phyloP scores from a whole-genome alignment of 169 alveolate genomes.

The Plasmodium adleri region DNA sequence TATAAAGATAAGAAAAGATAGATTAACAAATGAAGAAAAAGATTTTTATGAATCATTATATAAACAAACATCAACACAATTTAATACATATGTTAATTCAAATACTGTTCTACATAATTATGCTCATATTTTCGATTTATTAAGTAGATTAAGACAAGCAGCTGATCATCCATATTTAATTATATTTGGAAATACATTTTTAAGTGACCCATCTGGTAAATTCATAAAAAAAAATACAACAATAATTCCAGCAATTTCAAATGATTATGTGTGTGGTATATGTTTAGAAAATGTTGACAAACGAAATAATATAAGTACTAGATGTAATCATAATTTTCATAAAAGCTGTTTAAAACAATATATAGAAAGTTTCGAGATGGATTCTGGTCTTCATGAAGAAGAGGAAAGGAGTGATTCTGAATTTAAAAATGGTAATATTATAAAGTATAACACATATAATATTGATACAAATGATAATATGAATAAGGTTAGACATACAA shows the following conservation, averaged over 20 bases:
- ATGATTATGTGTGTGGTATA: conserved; percentile 80
- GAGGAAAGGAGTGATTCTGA: too few species aligned
- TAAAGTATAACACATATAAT: not conserved
- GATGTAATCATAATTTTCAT: conserved; percentile 91
- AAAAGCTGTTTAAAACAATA: conserved; percentile 86
- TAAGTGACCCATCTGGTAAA: conserved; percentile 79
- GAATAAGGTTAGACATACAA: conserved; percentile 1
- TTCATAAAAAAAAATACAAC: conserved; percentile 73
- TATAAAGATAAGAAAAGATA: conserved; percentile 84
- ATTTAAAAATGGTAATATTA: not conserved
- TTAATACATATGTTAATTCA: conserved; percentile 87
- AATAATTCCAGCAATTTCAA: conserved; percentile 78
- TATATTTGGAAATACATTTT: conserved; percentile 86
- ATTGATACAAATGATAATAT: not conserved
- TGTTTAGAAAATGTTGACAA: conserved; percentile 83
- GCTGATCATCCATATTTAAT: conserved; percentile 94
- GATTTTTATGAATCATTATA: conserved; percentile 90
- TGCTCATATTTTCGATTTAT: conserved; percentile 92
- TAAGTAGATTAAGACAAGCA: conserved; percentile 92
- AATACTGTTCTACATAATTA: conserved; percentile 92
- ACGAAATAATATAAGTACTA: conserved; percentile 81
- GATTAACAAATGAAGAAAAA: conserved; percentile 87
- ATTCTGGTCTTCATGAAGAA: conserved; percentile 12
- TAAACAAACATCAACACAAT: conserved; percentile 85
- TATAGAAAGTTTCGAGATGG: conserved; percentile 86